Evolutionary conservation across 345 rosid species (phyloP).

Genomic region (Zanthoxylum bungeanum): DNA sequence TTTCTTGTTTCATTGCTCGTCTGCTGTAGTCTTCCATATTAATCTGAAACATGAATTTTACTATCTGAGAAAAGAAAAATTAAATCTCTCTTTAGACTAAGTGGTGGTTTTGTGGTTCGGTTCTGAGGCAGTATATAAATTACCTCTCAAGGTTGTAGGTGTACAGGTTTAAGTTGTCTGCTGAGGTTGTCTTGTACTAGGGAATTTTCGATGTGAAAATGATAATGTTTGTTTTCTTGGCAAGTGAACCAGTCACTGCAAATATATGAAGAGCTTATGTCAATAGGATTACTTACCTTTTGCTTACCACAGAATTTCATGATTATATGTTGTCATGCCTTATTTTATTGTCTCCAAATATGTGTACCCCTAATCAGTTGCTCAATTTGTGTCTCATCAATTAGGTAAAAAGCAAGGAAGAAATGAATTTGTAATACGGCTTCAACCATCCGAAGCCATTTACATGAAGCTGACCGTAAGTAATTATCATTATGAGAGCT

Average conservation of each 20-base stretch:
- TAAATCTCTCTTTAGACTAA: too few relatives aligned
- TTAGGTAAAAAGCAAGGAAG: slow-evolving; percentile 94
- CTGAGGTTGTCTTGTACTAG: background rate
- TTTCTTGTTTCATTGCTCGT: background rate
- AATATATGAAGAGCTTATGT: too few relatives aligned
- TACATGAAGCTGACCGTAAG: slow-evolving; percentile 98
- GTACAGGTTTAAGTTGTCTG: background rate
- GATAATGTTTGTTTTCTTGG: too few relatives aligned
- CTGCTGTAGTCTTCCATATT: slow-evolving; percentile 1
- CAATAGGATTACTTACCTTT: background rate
- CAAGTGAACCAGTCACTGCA: background rate
- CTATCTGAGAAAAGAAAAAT: background rate
- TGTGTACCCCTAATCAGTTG: background rate
- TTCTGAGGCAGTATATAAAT: background rate
- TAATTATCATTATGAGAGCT: slow-evolving; percentile 9
- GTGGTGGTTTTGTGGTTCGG: background rate
- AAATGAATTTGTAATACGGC: slow-evolving; percentile 94
- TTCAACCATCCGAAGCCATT: slow-evolving; percentile 95
- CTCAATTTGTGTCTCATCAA: slow-evolving; percentile 9
- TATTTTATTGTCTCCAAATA: background rate
- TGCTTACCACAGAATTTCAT: background rate
- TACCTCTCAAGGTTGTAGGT: background rate
- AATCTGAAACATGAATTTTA: slow-evolving; percentile 3
- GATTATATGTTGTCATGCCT: background rate
- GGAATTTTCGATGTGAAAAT: too few relatives aligned